Evolutionary conservation across 805 yeast species (phyloP).

Genomic region (Candida orba): DNA sequence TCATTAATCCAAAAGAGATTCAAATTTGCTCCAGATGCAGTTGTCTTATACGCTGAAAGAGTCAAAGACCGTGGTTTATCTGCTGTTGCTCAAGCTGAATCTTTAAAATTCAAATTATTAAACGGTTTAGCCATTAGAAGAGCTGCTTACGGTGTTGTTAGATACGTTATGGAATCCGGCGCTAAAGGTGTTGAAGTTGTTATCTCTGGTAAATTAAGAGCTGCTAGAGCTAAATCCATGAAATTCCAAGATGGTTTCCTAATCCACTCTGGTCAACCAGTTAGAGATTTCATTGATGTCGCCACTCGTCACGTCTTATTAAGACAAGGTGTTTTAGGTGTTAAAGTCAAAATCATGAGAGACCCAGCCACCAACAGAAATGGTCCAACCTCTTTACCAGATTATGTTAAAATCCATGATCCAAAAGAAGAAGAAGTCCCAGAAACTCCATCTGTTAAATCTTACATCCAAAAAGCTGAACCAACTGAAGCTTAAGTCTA

Average conservation of each 20-base stretch:
- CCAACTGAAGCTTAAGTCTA: conserved; percentile 10
- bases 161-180: conserved; percentile 99
- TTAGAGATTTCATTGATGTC: conserved; percentile 94
- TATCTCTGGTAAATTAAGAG: conserved; percentile 98
- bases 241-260: conserved; percentile 99
- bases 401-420: conserved; percentile 84
- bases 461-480: conserved; percentile 44
- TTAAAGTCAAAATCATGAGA: conserved; percentile 98
- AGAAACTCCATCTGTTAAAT: conserved; percentile 76
- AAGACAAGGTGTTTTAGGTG: conserved; percentile 99
- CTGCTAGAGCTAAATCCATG: conserved; percentile 99
- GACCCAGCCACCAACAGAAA: conserved; percentile 84
- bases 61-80: conserved; percentile 99
- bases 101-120: conserved; percentile 94
- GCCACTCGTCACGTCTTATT: conserved; percentile 99
- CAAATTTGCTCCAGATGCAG: conserved; percentile 89
- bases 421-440: conserved; percentile 90
- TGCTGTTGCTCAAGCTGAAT: conserved; percentile 99
- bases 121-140: conserved; percentile 99
- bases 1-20: conserved; percentile 98
- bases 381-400: conserved; percentile 93
- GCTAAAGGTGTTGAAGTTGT: conserved; percentile 99
- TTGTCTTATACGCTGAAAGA: conserved; percentile 96
- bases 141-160: conserved; percentile 99
- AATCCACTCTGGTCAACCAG: conserved; percentile 99